Conservation (phyloP, 805 yeast genomes). For the Spathaspora boniae region DNA sequence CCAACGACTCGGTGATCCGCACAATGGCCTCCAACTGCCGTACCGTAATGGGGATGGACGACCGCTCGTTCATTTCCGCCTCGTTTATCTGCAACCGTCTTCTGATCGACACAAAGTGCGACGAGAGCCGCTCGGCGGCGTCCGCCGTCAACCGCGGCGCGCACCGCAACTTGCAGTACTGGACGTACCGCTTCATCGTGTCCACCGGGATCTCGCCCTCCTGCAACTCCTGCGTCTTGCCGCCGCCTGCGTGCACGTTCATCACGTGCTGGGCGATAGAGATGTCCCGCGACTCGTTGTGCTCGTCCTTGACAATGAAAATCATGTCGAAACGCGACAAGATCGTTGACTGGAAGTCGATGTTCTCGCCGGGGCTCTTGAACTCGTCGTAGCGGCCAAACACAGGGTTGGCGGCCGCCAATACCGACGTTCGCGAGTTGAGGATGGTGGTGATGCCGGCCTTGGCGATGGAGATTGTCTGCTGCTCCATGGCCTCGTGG, state of each 20-base stretch:
- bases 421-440: constrained; percentile 92
- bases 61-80: constrained; percentile 76
- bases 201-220: constrained; percentile 88
- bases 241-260: constrained; percentile 83
- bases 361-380: constrained; percentile 96
- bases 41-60: constrained; percentile 94
- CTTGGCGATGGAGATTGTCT: constrained; percentile 96
- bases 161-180: constrained; percentile 83
- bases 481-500: constrained; percentile 99
- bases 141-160: constrained; percentile 90
- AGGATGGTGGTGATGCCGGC: constrained; percentile 98
- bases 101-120: constrained; percentile 90
- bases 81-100: constrained; percentile 80
- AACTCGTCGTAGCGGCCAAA: constrained; percentile 95
- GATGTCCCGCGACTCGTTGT: constrained; percentile 78
- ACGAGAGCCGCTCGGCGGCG: constrained; percentile 85
- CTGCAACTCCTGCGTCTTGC: constrained; percentile 39
- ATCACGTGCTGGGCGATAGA: constrained; percentile 93
- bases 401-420: constrained; percentile 97
- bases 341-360: constrained; percentile 95
- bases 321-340: constrained; percentile 98
- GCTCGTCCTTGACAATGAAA: constrained; percentile 94
- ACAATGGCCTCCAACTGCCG: constrained; percentile 97
- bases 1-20: constrained; percentile 91
- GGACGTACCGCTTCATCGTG: constrained; percentile 87